A percentile compares a stretch with the other conserved stretches of the same genome.
phyloP scores from a whole-genome alignment of 1,284 basidiomycete genomes.

The Wolfiporia cocos region DNA sequence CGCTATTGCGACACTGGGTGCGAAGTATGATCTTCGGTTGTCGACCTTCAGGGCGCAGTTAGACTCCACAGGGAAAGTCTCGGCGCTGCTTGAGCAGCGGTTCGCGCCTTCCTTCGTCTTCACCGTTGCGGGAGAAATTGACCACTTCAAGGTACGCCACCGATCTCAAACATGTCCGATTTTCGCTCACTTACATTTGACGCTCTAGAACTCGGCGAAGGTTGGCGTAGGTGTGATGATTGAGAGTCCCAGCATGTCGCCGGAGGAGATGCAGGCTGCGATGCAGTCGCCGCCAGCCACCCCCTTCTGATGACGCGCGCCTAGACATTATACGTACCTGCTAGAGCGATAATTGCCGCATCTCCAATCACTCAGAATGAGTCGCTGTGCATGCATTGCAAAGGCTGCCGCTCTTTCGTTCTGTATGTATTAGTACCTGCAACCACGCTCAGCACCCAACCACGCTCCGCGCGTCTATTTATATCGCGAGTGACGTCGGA shows the following conservation, averaged over 20 bases:
- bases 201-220: constrained; percentile 81
- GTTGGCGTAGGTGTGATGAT: constrained; percentile 97
- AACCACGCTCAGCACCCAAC: too few relatives aligned
- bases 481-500: too few relatives aligned
- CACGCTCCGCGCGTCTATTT: too few relatives aligned
- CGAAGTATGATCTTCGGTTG: constrained; percentile 95
- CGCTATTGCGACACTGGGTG: constrained; percentile 88
- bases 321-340: neutral
- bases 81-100: constrained; percentile 91
- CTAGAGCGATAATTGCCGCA: constrained; percentile 3
- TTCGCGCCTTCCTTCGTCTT: constrained; percentile 95
- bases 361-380: too few relatives aligned
- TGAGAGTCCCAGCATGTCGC: constrained; percentile 73
- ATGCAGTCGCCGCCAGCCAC: too few relatives aligned
- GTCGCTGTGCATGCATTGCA: too few relatives aligned
- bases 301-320: too few relatives aligned
- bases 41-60: constrained; percentile 91
- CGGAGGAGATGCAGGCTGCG: constrained; percentile 66
- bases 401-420: too few relatives aligned
- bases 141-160: constrained; percentile 92
- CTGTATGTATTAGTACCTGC: too few relatives aligned
- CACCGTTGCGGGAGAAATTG: constrained; percentile 94
- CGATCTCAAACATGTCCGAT: too few relatives aligned
- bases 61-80: constrained; percentile 91
- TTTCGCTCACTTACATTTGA: too few relatives aligned